phyloP scores from a whole-genome alignment of 2,329 filamentous ascomycete genomes.

The Beauveria varroae region DNA sequence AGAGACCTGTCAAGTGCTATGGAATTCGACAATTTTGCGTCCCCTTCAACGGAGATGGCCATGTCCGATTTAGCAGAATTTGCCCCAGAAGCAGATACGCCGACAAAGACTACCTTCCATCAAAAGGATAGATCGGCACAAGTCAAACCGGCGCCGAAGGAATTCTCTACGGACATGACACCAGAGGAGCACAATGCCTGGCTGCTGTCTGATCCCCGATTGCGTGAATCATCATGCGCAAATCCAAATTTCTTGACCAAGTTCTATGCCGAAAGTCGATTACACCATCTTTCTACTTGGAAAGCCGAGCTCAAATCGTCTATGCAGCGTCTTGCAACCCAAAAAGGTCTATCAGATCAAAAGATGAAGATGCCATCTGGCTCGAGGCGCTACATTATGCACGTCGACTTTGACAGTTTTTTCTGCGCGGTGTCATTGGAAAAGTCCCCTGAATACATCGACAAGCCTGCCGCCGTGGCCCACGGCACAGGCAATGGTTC shows the following conservation, averaged over 20 bases:
- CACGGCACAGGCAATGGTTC: slow-evolving; percentile 80
- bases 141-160: background rate
- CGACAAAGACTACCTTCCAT: background rate
- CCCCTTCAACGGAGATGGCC: background rate
- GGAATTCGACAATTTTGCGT: background rate
- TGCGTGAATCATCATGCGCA: slow-evolving; percentile 82
- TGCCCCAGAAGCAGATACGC: background rate
- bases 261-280: slow-evolving; percentile 87
- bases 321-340: slow-evolving; percentile 71
- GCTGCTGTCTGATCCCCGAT: slow-evolving; percentile 73
- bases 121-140: background rate
- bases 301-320: slow-evolving; percentile 89
- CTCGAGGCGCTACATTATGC: slow-evolving; percentile 73
- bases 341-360: slow-evolving; percentile 47
- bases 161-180: slow-evolving; percentile 57
- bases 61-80: slow-evolving; percentile 12
- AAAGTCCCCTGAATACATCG: slow-evolving; percentile 63
- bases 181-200: slow-evolving; percentile 90
- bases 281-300: slow-evolving; percentile 95
- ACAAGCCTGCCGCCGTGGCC: slow-evolving; percentile 81
- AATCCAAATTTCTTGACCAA: slow-evolving; percentile 92
- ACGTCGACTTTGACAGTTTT: slow-evolving; percentile 98
- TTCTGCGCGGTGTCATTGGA: slow-evolving; percentile 89
- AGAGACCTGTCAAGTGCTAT: slow-evolving; percentile 12
- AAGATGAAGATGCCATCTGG: slow-evolving; percentile 48